Percentiles rank a stretch among this genome's conserved stretches.
These are phyloP conservation scores for Starmerella floricola DNA, from an alignment of 805 yeast species.

Conservation along the genomic window DNA sequence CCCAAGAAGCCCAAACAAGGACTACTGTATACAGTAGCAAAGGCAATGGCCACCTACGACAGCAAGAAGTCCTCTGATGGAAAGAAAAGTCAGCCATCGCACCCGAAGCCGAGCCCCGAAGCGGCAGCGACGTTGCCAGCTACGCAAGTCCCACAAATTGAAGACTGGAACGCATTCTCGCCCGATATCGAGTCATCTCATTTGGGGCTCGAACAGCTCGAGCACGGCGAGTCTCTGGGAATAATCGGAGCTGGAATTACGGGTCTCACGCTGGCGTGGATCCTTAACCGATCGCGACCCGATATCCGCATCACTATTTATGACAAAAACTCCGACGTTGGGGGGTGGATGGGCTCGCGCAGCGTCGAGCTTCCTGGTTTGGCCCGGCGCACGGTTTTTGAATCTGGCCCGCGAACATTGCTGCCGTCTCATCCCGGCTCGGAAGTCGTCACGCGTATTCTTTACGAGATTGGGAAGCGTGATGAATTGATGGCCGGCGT, in stretches of 20 bases:
- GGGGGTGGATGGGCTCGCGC: constrained; percentile 57
- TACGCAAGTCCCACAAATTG: neutral
- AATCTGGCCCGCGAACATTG: constrained; percentile 85
- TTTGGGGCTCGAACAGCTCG: constrained; percentile 24
- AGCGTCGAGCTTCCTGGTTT: constrained; percentile 11
- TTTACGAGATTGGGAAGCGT: constrained; percentile 35
- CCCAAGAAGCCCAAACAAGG: constrained; percentile 13
- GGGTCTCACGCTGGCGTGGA: constrained; percentile 46
- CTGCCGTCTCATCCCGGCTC: constrained; percentile 72
- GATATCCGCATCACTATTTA: constrained; percentile 53
- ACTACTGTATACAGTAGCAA: constrained; percentile 11
- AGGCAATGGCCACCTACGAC: constrained; percentile 17
- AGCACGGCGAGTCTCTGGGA: constrained; percentile 38
- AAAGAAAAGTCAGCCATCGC: neutral
- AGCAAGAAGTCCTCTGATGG: neutral
- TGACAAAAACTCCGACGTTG: constrained; percentile 45
- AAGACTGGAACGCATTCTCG: constrained; percentile 24
- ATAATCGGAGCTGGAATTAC: constrained; percentile 84
- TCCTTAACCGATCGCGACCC: constrained; percentile 56
- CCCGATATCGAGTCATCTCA: constrained; percentile 24
- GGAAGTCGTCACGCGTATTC: constrained; percentile 22
- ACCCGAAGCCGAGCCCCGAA: neutral
- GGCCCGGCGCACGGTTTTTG: constrained; percentile 31
- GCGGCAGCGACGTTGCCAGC: neutral
- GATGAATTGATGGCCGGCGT: constrained; percentile 46